Base-by-base conservation (phyloP, 805 yeast species). In the Yarrowia keelungensis region DNA sequence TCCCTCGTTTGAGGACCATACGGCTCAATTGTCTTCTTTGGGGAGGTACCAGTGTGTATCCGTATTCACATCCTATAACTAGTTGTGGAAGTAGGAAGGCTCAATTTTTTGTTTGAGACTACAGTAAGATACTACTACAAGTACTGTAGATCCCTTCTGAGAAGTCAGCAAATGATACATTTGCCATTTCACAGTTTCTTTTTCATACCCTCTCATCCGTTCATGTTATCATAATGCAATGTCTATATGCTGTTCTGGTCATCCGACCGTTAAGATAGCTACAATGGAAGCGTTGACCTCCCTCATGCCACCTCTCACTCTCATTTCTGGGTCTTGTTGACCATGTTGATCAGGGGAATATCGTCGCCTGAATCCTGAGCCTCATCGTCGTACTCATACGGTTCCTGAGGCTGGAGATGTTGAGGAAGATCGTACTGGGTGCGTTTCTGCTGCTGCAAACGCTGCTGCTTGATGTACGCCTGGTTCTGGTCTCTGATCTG, bases 391-490 rank as follows among this genome's bases (percentile, higher is more conserved):
- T 56, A 42, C 39, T 56, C 47, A 8, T 53, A 39, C 41, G n/a
- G 32, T 19, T 32, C 22, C 35, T 14, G 39, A 7, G 65, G 65
- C 35, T 59, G 65, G 22, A 59, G 42, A 59, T 59, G 65, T 32
- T 59, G 65, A 10, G 65, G 65, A 1, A 59, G 51, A 16, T 59
- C 51, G 42, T 59, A 59, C 42, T 45, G 65, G 8, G 41, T 32
- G 9, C 51, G 50, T 19, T 45, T 26, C 51, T 47, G 67, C 42
- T 67, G 67, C 16, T 59, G 69, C 51, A 32, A 64, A 5, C 50
- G 66, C 61, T 54, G 67, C 49, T 36, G 67, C 22, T 62, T 36
- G 26, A 62, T 62, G 47, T 62, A 67, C 10, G 67, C 69, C 67
- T 59, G 69, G 53, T 59, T 62, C 56, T 47, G 67, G 39, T 47